A percentile compares a stretch with the other conserved stretches of the same genome.
These are phyloP conservation scores for Bryoglossum gracile DNA, from an alignment of 495 filamentous ascomycete genomes.

Conservation along the genomic window DNA sequence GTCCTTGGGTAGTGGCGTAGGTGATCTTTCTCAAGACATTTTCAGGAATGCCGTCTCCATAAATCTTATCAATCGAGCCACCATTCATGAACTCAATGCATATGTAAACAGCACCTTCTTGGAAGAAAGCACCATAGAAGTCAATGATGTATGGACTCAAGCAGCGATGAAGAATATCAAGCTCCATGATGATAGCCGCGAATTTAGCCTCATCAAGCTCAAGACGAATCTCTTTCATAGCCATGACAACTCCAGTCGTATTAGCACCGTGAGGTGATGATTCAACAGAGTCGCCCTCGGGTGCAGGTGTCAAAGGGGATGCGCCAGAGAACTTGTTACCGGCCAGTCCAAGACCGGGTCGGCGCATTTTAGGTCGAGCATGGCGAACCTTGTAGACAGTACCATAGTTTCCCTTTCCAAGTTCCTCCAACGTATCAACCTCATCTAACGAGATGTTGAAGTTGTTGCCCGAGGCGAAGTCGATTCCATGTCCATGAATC, in stretches of 20 bases:
- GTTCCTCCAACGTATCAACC: conserved; percentile 87
- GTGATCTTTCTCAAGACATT: conserved; percentile 84
- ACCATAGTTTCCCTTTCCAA: conserved; percentile 97
- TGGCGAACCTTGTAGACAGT: conserved; percentile 96
- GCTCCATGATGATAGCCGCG: conserved; percentile 94
- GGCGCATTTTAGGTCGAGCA: conserved; percentile 67
- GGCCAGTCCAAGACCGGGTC: conserved; percentile 66
- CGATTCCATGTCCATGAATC: conserved; percentile 78
- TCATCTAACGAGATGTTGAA: conserved; percentile 96
- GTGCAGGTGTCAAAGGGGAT: conserved; percentile 21
- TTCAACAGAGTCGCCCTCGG: conserved; percentile 11
- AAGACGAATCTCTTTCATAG: conserved; percentile 98
- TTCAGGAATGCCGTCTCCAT: conserved; percentile 89
- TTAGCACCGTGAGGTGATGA: conserved; percentile 21
- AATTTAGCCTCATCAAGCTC: conserved; percentile 97
- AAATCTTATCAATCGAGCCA: conserved; percentile 95
- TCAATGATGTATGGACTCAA: conserved; percentile 94
- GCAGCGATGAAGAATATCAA: conserved; percentile 94
- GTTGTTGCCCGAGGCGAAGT: conserved; percentile 82
- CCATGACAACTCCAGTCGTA: conserved; percentile 74
- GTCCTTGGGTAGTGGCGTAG: conserved; percentile 81
- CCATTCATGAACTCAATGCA: conserved; percentile 99
- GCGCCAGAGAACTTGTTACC: conserved; percentile 31
- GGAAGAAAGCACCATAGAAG: conserved; percentile 98
- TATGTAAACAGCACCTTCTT: conserved; percentile 98